Evolutionary conservation across 768 basidiomycete species (phyloP), one percentile per base, ranked within the genome.

Genomic region (Coprinopsis marcescibilis): DNA sequence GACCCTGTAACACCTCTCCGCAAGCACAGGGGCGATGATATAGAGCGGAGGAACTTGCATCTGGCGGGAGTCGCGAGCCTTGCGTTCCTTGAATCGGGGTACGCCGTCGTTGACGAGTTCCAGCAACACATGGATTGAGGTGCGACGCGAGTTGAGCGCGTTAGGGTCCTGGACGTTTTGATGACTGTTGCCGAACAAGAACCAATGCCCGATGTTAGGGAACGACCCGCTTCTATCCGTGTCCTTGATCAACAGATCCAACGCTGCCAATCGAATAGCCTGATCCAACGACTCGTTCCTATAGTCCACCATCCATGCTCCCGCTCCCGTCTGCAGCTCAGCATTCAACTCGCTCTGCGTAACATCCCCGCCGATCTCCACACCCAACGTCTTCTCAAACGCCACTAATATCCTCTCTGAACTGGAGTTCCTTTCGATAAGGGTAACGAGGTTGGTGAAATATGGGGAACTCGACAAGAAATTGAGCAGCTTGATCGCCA

Each of bases 171-270:
- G 81, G 24, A 90, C 82, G 23, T 83, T 78, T 6, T 68, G 66
- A n/a, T 71, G 71, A 1, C 72, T 61, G 2, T 74, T 69, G 17
- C 88, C 86, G 56, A 94, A 89, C 17, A 96, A 73, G 10, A 97
- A 67, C 66, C 89, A 88, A 64, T 96, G 93, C 0, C 87, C 86
- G 15, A 95, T 58, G 55, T 93, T 96, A 4, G 93, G 92, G 54
- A 80, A 89, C 0, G 78, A 64, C 7, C 75, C 65, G 35, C 69
- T 73, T 0, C 66, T 60, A n/a, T 75, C 68, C 0, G 92, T 92
- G 49, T 85, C 87, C 48, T 80, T 79, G 33, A 90, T 78, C 44
- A 98, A 72, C 10, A 98, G 68, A 51, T 94, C 83, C 39, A 98
- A 77, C 3, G 89, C 81, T 0, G 86, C 80, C 1, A 86, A 66